These are phyloP conservation scores for Lachnellula hyalina DNA, from an alignment of 2,329 filamentous ascomycete species.

Conservation along the genomic window DNA sequence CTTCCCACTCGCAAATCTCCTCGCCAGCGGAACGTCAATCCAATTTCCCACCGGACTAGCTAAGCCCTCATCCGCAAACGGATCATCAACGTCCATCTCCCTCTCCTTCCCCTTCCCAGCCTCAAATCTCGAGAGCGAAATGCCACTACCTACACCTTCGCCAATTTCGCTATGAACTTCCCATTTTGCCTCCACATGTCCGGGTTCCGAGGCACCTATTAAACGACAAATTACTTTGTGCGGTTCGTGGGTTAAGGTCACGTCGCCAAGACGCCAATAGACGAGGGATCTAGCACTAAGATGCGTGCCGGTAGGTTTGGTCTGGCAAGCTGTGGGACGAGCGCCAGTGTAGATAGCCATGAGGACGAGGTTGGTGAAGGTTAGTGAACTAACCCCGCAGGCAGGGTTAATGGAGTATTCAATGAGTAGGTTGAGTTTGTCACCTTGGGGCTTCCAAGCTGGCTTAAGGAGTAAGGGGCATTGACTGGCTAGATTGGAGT, in stretches of 20 bases:
- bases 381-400: constrained; percentile 42
- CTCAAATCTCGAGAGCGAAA: constrained; percentile 57
- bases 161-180: constrained; percentile 45
- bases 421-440: constrained; percentile 80
- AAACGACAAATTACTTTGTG: constrained; percentile 82
- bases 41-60: constrained; percentile 41
- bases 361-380: constrained; percentile 69
- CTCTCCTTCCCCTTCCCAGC: constrained; percentile 45
- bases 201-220: constrained; percentile 57
- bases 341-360: constrained; percentile 66
- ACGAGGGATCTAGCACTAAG: constrained; percentile 70
- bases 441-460: constrained; percentile 73
- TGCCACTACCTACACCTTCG: constrained; percentile 50
- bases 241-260: constrained; percentile 58
- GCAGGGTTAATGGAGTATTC: constrained; percentile 77
- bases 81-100: constrained; percentile 39
- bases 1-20: constrained; percentile 69
- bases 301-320: constrained; percentile 75
- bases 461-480: constrained; percentile 58
- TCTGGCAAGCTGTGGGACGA: constrained; percentile 62
- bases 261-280: constrained; percentile 74
- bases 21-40: constrained; percentile 59
- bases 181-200: constrained; percentile 78
- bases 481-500: constrained; percentile 46
- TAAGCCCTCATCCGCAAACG: constrained; percentile 60